Base-by-base conservation (phyloP, 257 asterid species). In the Lavandula angustifolia region DNA sequence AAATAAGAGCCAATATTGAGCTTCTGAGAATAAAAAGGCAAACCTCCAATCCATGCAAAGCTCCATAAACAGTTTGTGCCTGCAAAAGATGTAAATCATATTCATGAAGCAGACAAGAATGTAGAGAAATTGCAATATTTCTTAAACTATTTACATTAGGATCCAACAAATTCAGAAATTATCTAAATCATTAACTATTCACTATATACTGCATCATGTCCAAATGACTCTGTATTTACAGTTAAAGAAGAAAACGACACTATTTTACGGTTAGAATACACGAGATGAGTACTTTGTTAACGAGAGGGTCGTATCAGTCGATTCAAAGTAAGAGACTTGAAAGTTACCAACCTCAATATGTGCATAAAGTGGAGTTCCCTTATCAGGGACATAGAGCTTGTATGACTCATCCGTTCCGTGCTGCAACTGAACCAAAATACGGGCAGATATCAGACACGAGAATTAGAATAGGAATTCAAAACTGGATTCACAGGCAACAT, bases 31-130 rank as follows among this genome's bases (percentile, higher is more conserved):
- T n/a, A 64, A 75, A 53, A 38, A 55, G 29, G 29, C 69, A 52
- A 50, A 92, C 99, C 97, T 92, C 86, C 68, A 92, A 76, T 61
- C 86, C 99, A 72, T 92, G 99, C 64, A 92, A 72, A 57, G 96
- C 99, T 58, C 99, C 99, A 50, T 89, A 89, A 51, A 92, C 83
- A 54, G 97, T 87, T 60, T 77, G 77, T 69, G 99, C 99, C 98
- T 91, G 94, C 88, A 84, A 32, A 63, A 22, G 54, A 50, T 62
- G 6, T 8, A 42, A 42, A 70, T 56, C 12, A 7, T 11, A 40
- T 56, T 22, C 18, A 42, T 35, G 53, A 44, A 42, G 47, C 47
- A 42, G 14, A 42, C 47, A 10, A 10, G 14, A 42, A 42, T 11
- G 12, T 5, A 3, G 47, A 42, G 1, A 42, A 11, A 42, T 11